Conservation (phyloP, 108 stramenopile genomes). For the Cylindrotheca fusiformis region DNA sequence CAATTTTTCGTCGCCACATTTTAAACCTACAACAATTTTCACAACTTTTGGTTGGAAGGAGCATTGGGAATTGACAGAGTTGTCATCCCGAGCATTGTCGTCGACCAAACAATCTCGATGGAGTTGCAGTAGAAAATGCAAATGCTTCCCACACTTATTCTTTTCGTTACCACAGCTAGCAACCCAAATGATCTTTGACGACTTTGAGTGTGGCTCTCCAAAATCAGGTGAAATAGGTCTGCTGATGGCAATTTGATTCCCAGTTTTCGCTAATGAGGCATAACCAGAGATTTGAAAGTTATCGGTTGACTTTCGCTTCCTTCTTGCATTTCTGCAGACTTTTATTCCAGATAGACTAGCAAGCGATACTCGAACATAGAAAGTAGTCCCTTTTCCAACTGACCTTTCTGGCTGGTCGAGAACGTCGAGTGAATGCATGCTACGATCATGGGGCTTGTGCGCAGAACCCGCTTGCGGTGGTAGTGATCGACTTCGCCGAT, state of each 20-base stretch:
- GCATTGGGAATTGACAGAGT: not conserved
- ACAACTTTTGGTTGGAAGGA: conserved; percentile 26
- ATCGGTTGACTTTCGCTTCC: conserved; percentile 8
- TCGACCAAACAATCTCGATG: conserved; percentile 19
- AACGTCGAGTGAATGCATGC: not conserved
- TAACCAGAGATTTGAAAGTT: conserved; percentile 21
- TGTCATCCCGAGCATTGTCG: conserved; percentile 7
- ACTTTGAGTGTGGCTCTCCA: conserved; percentile 4
- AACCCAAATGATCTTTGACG: conserved; percentile 19
- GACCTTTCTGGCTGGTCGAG: not conserved
- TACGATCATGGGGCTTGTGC: not conserved
- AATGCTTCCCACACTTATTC: conserved; percentile 3
- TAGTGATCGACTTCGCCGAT: not conserved
- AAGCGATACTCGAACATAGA: conserved; percentile 31
- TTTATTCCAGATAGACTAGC: conserved; percentile 24
- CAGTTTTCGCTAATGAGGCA: conserved; percentile 22
- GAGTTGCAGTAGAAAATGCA: conserved; percentile 25
- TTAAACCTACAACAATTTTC: conserved; percentile 33
- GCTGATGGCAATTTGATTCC: conserved; percentile 24
- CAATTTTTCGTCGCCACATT: conserved; percentile 27
- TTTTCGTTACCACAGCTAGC: conserved; percentile 7
- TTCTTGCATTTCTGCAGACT: conserved; percentile 1
- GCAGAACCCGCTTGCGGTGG: not conserved
- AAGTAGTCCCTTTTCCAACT: not conserved
- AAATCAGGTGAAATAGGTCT: conserved; percentile 15